Evolutionary conservation across 2,329 filamentous ascomycete species (phyloP), one percentile per base, ranked within the genome.

Genomic region (Davidsoniella australis): DNA sequence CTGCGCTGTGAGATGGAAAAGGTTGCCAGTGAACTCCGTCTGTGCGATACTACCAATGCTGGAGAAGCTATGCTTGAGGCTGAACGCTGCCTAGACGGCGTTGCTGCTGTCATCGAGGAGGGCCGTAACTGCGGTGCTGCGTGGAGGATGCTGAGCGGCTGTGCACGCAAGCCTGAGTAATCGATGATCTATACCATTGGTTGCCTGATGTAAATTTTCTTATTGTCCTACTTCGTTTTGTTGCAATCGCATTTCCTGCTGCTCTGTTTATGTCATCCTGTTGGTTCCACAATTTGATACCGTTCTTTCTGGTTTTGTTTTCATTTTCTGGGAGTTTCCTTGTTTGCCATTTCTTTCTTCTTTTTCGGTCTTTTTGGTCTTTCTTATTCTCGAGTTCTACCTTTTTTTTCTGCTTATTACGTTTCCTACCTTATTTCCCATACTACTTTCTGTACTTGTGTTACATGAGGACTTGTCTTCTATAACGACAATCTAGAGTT

Each of bases 1-100:
- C 67, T 95, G 56, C 85, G 86, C 59, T 74, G 89, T 58, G 84
- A 91, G 66, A 75, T 81, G 66, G 88, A 95, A 68, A 91, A 75
- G 63, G 70, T 70, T 4, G 69, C 85, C 60, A 82, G 84, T 23
- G 80, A 85, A 60, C 63, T 72, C 54, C 63, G 73, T 9, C 67
- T 77, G 20, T 65, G 64, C 4, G 71, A 76, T 57, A 75, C 66
- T 4, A 70, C 71, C 26, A 70, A 68, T 37, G 61, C 72, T 8
- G 67, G 71, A 18, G 61, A 66, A 41, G 68, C 71, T 44, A 69
- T 75, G 62, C 62, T 64, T 48, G 70, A 75, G 63, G 75, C 76
- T 6, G 73, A 70, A 52, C 73, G 73, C 60, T 74, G 71, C 57
- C 68, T 81, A 45, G 73, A 77, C 26, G 73, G 72, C 20, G 72